Percentiles rank a stretch among this genome's conserved stretches.
Evolutionary conservation across 352 stramenopile species (phyloP).

Genomic region (Phytophthora pluvialis): DNA sequence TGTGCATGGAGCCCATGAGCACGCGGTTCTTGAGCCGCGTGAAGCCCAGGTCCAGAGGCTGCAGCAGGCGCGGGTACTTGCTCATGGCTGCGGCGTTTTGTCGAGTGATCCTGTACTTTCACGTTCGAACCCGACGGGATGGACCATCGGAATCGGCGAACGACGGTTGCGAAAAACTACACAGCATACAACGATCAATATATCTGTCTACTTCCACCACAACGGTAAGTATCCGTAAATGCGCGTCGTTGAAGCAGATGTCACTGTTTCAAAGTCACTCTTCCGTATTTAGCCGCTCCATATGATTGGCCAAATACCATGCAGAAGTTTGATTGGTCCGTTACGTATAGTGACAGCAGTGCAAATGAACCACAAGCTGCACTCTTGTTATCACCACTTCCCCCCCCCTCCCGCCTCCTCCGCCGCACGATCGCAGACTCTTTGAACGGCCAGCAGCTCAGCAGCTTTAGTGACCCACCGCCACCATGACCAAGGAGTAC

Average conservation of each 20-base stretch:
- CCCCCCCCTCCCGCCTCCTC: not conserved
- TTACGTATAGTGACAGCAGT: not conserved
- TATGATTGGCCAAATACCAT: conserved; percentile 1
- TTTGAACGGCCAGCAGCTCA: conserved; percentile 39
- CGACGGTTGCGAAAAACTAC: not conserved
- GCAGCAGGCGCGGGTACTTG: conserved; percentile 82
- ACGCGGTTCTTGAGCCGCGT: conserved; percentile 87
- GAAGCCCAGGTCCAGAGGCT: conserved; percentile 82
- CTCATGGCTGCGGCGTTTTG: conserved; percentile 35
- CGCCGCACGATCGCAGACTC: conserved; percentile 26
- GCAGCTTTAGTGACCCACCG: conserved; percentile 12
- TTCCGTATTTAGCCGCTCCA: no score
- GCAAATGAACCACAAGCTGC: not conserved
- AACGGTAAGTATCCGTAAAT: not conserved
- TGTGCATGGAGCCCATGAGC: conserved; percentile 94
- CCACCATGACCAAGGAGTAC: conserved; percentile 74
- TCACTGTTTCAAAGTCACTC: no score
- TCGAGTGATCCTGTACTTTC: not conserved
- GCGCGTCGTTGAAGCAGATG: not conserved
- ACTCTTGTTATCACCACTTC: not conserved
- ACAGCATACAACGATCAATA: not conserved
- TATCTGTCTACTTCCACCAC: no score
- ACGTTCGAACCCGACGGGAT: conserved; percentile 20
- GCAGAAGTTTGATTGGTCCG: no score
- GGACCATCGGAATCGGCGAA: conserved; percentile 13